Percentiles rank a stretch among this genome's conserved stretches.
phyloP scores from a whole-genome alignment of 2,329 filamentous ascomycete genomes.

The Trichoderma koningii region DNA sequence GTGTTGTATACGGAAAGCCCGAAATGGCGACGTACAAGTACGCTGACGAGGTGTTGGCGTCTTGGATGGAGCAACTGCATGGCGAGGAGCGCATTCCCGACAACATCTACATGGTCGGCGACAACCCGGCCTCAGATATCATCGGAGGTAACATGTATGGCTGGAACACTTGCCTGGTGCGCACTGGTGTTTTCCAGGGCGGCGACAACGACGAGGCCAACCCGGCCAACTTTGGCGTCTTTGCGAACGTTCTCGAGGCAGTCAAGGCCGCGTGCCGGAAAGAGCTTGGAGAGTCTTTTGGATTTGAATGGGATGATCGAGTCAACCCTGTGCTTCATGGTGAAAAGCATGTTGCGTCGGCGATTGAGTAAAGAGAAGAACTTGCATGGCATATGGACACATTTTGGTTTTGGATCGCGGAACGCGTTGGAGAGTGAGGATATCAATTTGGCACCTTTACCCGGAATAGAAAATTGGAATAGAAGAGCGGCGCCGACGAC shows the following conservation, averaged over 20 bases:
- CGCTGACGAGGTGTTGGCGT: slow-evolving; percentile 16
- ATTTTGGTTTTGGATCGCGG: neutral
- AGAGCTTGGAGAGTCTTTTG: slow-evolving; percentile 13
- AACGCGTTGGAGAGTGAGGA: neutral
- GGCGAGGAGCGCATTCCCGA: slow-evolving; percentile 22
- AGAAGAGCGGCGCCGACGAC: too few species aligned
- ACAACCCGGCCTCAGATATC: slow-evolving; percentile 20
- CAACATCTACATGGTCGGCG: slow-evolving; percentile 20
- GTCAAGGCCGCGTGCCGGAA: slow-evolving; percentile 14
- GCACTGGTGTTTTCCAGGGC: slow-evolving; percentile 19
- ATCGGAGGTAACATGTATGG: slow-evolving; percentile 22
- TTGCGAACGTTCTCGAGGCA: slow-evolving; percentile 14
- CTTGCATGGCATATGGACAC: neutral
- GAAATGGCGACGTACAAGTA: slow-evolving; percentile 21
- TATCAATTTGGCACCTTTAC: neutral
- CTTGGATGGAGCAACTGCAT: slow-evolving; percentile 21
- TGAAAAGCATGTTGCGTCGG: slow-evolving; percentile 17
- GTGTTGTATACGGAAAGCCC: slow-evolving; percentile 21
- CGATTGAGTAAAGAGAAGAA: slow-evolving; percentile 4
- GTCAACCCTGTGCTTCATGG: slow-evolving; percentile 18
- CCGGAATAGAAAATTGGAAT: slow-evolving; percentile 10
- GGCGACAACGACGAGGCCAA: slow-evolving; percentile 20
- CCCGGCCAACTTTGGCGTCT: slow-evolving; percentile 23
- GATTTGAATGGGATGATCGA: slow-evolving; percentile 19
- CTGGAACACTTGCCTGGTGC: slow-evolving; percentile 22